Percentiles rank a stretch among this genome's conserved stretches.
Evolutionary conservation across 2,329 filamentous ascomycete genomes (phyloP).

Genomic region (Botrytis aclada): DNA sequence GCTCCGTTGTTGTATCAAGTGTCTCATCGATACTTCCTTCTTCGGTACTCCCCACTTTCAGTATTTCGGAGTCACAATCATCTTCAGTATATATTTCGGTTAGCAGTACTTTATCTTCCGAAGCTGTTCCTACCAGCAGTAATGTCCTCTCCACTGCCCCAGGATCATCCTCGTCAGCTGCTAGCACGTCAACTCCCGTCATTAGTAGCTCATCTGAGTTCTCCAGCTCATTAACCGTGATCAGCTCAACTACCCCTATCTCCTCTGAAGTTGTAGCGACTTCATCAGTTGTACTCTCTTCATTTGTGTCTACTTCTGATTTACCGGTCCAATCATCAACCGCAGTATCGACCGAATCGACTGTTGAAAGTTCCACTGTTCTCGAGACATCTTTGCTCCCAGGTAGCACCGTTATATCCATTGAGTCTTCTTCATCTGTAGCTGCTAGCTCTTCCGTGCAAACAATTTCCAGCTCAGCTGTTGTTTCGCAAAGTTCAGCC

Average conservation of each 20-base stretch:
- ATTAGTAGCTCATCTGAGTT: neutral
- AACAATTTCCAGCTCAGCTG: neutral
- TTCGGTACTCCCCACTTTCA: constrained; percentile 2
- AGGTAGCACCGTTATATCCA: neutral
- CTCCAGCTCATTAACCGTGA: neutral
- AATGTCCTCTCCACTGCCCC: neutral
- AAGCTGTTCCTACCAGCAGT: neutral
- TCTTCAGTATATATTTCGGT: constrained; percentile 4
- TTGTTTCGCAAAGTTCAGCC: neutral
- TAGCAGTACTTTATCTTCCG: neutral
- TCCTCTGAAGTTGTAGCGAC: neutral
- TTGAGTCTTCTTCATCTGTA: neutral
- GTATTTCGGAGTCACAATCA: neutral
- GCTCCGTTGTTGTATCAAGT: neutral
- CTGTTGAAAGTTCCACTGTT: neutral
- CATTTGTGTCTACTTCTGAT: neutral
- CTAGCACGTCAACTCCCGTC: neutral
- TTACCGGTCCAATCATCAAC: neutral
- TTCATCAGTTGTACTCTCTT: neutral
- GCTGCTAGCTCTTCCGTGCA: neutral
- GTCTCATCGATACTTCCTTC: neutral
- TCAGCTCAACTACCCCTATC: neutral
- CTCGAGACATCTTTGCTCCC: neutral
- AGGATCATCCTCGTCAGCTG: neutral
- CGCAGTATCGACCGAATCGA: neutral